Conservation (phyloP, 2,329 filamentous ascomycete genomes). For the Trichoderma sp. region DNA sequence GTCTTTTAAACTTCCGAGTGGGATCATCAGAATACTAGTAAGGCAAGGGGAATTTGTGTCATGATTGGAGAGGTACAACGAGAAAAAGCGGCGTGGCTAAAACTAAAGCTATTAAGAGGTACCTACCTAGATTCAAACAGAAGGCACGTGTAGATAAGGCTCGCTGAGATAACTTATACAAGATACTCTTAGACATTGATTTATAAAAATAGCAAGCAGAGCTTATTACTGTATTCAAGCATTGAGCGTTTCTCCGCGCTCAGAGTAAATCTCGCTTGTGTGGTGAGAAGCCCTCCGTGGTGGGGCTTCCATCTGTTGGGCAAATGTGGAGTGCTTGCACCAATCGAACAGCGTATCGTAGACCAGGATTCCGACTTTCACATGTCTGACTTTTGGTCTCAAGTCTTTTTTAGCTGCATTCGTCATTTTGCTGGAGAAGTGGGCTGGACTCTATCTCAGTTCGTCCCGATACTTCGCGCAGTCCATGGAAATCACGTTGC, state of each 20-base stretch:
- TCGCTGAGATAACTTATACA: not conserved
- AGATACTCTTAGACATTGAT: not conserved
- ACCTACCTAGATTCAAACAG: not conserved
- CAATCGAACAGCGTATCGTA: not conserved
- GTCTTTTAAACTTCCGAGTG: not conserved
- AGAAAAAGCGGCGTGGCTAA: not conserved
- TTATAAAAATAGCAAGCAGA: not conserved
- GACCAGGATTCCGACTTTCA: conserved; percentile 10
- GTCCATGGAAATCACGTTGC: not conserved
- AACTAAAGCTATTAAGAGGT: not conserved
- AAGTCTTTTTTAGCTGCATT: conserved; percentile 5
- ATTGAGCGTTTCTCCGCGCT: not conserved
- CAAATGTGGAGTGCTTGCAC: not conserved
- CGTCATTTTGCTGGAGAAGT: conserved; percentile 15
- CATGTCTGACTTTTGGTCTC: conserved; percentile 9
- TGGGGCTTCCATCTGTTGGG: conserved; percentile 15
- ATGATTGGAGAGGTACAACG: not conserved
- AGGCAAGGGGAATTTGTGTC: not conserved
- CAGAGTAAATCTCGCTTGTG: conserved; percentile 11
- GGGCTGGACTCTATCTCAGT: not conserved
- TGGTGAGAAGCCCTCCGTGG: conserved; percentile 3
- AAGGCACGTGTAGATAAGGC: not conserved
- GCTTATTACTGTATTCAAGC: not conserved
- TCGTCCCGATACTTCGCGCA: not conserved
- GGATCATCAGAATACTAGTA: not conserved